These are phyloP conservation scores for Cyberlindnera suaveolens DNA, from an alignment of 805 yeast genomes.

Conservation along the genomic window DNA sequence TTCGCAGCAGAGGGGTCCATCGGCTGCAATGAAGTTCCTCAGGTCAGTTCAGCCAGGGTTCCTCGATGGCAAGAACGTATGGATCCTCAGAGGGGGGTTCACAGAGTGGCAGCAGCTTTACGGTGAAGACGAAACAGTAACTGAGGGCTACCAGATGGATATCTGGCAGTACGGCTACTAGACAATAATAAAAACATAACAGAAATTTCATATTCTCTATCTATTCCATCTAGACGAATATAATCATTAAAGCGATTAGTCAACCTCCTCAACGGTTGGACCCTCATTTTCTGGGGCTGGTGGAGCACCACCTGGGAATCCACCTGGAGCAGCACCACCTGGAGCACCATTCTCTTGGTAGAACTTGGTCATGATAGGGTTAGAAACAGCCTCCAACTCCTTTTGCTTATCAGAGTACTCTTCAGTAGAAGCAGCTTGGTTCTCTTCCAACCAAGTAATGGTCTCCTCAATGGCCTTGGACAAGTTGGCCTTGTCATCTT, in stretches of 20 bases:
- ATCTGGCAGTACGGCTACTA: conserved; percentile 28
- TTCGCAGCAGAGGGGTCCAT: conserved; percentile 89
- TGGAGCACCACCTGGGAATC: conserved; percentile 49
- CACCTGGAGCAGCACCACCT: conserved; percentile 46
- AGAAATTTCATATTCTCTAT: background rate
- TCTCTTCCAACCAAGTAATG: conserved; percentile 86
- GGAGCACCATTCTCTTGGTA: conserved; percentile 90
- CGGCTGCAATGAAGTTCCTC: conserved; percentile 61
- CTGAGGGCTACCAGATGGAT: conserved; percentile 51
- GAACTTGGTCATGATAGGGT: conserved; percentile 96
- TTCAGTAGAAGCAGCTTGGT: conserved; percentile 88
- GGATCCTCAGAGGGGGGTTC: conserved; percentile 82
- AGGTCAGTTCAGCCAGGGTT: conserved; percentile 24
- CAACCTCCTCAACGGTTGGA: conserved; percentile 81
- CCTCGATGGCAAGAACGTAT: conserved; percentile 41
- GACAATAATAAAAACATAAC: background rate
- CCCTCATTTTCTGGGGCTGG: conserved; percentile 41
- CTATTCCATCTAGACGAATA: background rate
- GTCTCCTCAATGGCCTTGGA: conserved; percentile 80
- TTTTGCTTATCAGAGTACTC: conserved; percentile 91
- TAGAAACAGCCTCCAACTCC: conserved; percentile 91
- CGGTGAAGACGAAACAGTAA: conserved; percentile 59
- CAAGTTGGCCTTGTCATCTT: conserved; percentile 60
- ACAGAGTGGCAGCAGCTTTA: conserved; percentile 72
- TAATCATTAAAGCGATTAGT: conserved; percentile 28